Conservation (phyloP, 495 filamentous ascomycete genomes). For the Penicillium lagena region DNA sequence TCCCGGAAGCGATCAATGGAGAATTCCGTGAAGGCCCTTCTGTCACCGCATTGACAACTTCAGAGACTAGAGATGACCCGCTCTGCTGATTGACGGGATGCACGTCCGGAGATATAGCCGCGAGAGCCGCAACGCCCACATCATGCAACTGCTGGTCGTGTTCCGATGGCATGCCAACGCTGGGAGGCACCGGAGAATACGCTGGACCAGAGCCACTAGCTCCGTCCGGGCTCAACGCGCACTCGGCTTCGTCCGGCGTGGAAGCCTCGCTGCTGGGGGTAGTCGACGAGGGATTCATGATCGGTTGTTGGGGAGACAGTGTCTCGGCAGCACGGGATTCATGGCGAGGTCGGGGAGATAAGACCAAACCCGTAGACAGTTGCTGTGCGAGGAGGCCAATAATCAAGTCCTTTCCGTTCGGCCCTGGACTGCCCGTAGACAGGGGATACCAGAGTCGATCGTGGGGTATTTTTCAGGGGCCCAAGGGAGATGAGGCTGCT, state of each 20-base stretch:
- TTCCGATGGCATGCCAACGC: slow-evolving; percentile 6
- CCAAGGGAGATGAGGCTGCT: too few relatives aligned
- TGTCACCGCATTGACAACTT: slow-evolving; percentile 27
- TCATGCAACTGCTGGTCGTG: slow-evolving; percentile 17
- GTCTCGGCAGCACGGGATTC: slow-evolving; percentile 16
- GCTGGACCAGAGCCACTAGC: neutral
- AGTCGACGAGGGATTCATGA: slow-evolving; percentile 15
- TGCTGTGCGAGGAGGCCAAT: too few relatives aligned
- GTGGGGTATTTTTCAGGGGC: too few relatives aligned
- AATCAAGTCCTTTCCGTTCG: too few relatives aligned
- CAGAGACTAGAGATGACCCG: slow-evolving; percentile 13
- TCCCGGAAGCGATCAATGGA: neutral
- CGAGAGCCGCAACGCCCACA: slow-evolving; percentile 26
- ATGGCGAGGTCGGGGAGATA: slow-evolving; percentile 4
- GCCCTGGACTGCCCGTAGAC: too few relatives aligned
- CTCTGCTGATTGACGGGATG: slow-evolving; percentile 12
- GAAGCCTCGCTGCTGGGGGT: neutral
- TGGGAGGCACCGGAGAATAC: neutral
- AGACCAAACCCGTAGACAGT: too few relatives aligned
- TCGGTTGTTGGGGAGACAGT: slow-evolving; percentile 7
- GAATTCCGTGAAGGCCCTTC: neutral
- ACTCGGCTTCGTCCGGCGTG: slow-evolving; percentile 2
- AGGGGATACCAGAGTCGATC: too few relatives aligned
- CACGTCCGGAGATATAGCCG: slow-evolving; percentile 29
- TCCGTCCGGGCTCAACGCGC: slow-evolving; percentile 3